Percentiles rank a stretch among this genome's conserved stretches.
Conservation (phyloP, 768 basidiomycete species). For the Psilocybe cubensis region DNA sequence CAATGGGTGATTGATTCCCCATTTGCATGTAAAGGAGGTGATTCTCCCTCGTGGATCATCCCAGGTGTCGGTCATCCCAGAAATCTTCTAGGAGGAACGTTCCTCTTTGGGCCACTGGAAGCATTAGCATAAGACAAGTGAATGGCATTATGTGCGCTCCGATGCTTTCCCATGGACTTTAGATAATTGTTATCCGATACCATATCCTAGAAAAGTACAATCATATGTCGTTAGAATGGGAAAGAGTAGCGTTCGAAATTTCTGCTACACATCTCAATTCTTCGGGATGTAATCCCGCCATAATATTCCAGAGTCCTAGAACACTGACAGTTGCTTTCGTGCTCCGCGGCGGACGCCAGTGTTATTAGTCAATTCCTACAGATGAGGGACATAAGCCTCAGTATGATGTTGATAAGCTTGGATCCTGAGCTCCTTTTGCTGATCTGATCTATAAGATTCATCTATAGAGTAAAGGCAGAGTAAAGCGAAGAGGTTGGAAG, state of each 20-base stretch:
- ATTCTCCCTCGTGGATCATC: conserved; percentile 27
- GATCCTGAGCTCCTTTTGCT: neutral
- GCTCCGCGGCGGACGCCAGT: conserved; percentile 1
- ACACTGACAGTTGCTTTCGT: neutral
- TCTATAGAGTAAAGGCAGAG: too few species aligned
- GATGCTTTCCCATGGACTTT: neutral
- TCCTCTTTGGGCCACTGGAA: neutral
- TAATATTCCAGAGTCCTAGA: neutral
- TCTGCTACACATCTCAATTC: neutral
- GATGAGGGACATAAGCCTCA: neutral
- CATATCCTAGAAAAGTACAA: neutral
- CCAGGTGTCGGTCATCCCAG: conserved; percentile 5
- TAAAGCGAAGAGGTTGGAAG: too few species aligned
- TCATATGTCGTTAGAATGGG: neutral
- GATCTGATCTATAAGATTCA: neutral
- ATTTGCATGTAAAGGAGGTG: conserved; percentile 6
- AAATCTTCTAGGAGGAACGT: conserved; percentile 5
- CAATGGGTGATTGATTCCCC: conserved; percentile 8
- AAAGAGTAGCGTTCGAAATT: neutral
- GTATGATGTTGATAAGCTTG: too few species aligned
- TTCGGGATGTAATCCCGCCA: neutral
- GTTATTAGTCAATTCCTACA: conserved; percentile 2
- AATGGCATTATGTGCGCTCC: neutral
- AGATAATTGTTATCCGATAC: neutral
- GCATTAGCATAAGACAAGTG: neutral